Percentiles rank a stretch among this genome's conserved stretches.
Evolutionary conservation across 371 early-diverging fungal species (phyloP).

Genomic region (Rhizopus stolonifer): DNA sequence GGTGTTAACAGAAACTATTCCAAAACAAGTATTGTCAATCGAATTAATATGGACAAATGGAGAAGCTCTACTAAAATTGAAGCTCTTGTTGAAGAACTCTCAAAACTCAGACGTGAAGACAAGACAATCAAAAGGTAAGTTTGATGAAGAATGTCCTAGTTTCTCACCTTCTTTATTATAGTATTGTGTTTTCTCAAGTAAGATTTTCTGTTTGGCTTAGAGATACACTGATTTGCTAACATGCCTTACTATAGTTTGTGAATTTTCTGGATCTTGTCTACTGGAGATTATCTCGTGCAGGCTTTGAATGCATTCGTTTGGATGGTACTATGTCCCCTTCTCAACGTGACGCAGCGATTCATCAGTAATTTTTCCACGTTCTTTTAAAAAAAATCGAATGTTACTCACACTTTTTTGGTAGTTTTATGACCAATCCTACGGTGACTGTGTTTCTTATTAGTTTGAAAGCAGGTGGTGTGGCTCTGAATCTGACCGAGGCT

Average conservation of each 20-base stretch:
- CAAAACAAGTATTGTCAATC: constrained; percentile 84
- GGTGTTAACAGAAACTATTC: constrained; percentile 41
- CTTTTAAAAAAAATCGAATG: constrained; percentile 6
- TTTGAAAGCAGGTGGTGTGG: constrained; percentile 96
- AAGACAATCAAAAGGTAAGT: constrained; percentile 72
- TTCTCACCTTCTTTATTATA: constrained; percentile 6
- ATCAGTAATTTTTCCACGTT: constrained; percentile 28
- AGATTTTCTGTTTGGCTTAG: too few relatives aligned
- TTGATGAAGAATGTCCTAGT: neutral
- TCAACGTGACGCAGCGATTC: constrained; percentile 80
- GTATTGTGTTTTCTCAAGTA: constrained; percentile 53
- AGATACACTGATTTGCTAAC: too few relatives aligned
- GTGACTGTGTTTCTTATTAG: constrained; percentile 89
- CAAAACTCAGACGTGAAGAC: constrained; percentile 72
- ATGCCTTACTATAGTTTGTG: constrained; percentile 71
- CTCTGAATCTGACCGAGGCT: constrained; percentile 94
- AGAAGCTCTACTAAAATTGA: constrained; percentile 87
- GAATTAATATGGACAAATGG: constrained; percentile 89
- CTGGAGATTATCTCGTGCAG: constrained; percentile 93
- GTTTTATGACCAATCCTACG: constrained; percentile 81
- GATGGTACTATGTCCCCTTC: constrained; percentile 92
- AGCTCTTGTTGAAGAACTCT: constrained; percentile 90
- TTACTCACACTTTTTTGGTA: constrained; percentile 23
- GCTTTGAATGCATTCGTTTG: constrained; percentile 88
- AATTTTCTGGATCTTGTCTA: constrained; percentile 91